Percentiles rank a stretch among this genome's conserved stretches.
Conservation (phyloP, 2,329 filamentous ascomycete genomes). For the Pochonia chlamydosporia region DNA sequence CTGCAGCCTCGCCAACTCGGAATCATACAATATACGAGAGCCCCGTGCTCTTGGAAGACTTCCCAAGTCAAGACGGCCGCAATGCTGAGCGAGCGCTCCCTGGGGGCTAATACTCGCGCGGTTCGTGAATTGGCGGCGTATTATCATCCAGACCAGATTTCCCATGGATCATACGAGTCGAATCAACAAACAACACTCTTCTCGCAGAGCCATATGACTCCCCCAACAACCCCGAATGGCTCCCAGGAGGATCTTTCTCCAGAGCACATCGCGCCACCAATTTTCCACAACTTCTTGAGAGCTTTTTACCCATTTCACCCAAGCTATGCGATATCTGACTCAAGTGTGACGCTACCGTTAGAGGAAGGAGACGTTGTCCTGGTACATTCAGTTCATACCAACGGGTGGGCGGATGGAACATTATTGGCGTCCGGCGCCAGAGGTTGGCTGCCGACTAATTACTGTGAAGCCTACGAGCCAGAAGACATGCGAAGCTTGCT, state of each 20-base stretch:
- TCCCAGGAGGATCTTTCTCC: slow-evolving; percentile 53
- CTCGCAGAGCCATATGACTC: slow-evolving; percentile 62
- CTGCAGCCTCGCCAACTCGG: not conserved
- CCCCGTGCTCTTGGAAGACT: slow-evolving; percentile 23
- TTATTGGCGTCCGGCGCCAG: slow-evolving; percentile 77
- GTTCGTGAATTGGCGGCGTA: slow-evolving; percentile 53
- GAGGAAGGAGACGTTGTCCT: slow-evolving; percentile 88
- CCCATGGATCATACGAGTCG: slow-evolving; percentile 24
- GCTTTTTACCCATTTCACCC: slow-evolving; percentile 93
- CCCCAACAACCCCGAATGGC: slow-evolving; percentile 67
- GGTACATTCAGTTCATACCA: slow-evolving; percentile 94
- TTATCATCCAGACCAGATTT: slow-evolving; percentile 19
- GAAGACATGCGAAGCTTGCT: slow-evolving; percentile 79
- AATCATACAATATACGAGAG: slow-evolving; percentile 8
- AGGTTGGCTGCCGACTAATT: slow-evolving; percentile 97
- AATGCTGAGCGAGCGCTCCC: slow-evolving; percentile 36
- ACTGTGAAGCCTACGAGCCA: slow-evolving; percentile 92
- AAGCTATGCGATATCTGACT: slow-evolving; percentile 67
- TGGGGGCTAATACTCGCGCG: slow-evolving; percentile 55
- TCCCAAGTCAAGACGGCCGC: slow-evolving; percentile 22
- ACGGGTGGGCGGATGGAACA: slow-evolving; percentile 97
- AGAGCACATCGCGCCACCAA: slow-evolving; percentile 44
- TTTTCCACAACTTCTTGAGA: slow-evolving; percentile 91
- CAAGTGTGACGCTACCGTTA: slow-evolving; percentile 81
- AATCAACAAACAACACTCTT: slow-evolving; percentile 34